Evolutionary conservation across 176 grass and related monocot genomes (phyloP).

Genomic region (Avena atlantica): DNA sequence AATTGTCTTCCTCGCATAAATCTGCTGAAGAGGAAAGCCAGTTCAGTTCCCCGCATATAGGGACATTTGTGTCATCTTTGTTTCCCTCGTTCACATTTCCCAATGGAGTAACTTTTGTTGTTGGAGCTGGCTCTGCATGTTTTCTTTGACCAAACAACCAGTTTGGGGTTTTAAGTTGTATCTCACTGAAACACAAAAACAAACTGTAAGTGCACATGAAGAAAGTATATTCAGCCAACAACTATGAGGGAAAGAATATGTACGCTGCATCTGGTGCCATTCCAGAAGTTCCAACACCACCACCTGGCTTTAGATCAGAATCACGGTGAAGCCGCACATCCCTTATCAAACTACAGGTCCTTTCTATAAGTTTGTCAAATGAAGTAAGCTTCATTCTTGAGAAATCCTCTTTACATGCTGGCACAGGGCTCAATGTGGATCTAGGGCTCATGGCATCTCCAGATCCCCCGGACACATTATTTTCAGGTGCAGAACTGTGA

Average conservation of each 20-base stretch:
- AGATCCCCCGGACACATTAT: slow-evolving; percentile 42
- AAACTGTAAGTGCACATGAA: slow-evolving; percentile 17
- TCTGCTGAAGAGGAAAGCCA: slow-evolving; percentile 63
- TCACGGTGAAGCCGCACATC: slow-evolving; percentile 80
- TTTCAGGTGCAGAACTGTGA: slow-evolving; percentile 48
- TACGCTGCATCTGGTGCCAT: slow-evolving; percentile 98
- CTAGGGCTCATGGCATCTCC: slow-evolving; percentile 47
- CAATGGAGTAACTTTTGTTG: slow-evolving; percentile 38
- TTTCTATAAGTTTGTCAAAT: slow-evolving; percentile 85
- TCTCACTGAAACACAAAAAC: slow-evolving; percentile 66
- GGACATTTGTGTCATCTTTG: slow-evolving; percentile 45
- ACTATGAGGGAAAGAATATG: slow-evolving; percentile 24
- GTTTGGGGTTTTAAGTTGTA: slow-evolving; percentile 92
- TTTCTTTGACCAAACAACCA: slow-evolving; percentile 99
- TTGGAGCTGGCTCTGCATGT: slow-evolving; percentile 58
- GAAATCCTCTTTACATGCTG: slow-evolving; percentile 88
- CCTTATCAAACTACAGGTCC: slow-evolving; percentile 74
- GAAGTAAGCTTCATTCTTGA: slow-evolving; percentile 80
- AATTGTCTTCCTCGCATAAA: slow-evolving; percentile 84
- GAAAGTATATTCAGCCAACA: slow-evolving; percentile 14
- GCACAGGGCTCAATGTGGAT: slow-evolving; percentile 55
- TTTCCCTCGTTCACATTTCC: slow-evolving; percentile 54
- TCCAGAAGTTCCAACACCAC: slow-evolving; percentile 61
- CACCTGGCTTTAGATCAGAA: slow-evolving; percentile 56
- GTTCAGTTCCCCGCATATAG: slow-evolving; percentile 60